Evolutionary conservation across 2,329 filamentous ascomycete genomes (phyloP), one percentile per base, ranked within the genome.

Genomic region (Dryadomyces quercivorus): DNA sequence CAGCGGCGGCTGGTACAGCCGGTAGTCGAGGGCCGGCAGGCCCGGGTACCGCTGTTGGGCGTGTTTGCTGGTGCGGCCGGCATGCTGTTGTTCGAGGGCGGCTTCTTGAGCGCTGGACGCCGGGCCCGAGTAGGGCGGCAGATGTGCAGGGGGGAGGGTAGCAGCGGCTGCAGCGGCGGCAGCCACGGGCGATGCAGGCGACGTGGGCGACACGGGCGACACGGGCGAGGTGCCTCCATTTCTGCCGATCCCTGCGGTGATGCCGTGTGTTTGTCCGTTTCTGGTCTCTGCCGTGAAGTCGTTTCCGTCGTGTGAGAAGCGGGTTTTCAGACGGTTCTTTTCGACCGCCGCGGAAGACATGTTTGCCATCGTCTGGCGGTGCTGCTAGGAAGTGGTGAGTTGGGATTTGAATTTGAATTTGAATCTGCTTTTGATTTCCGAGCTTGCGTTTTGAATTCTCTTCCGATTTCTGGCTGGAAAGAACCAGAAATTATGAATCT

Each of bases 1-100:
- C 38, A 75, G 67, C 5, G 74, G 72, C 16, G 75, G 77, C 7
- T 67, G 67, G 63, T 81, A 81, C 18, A 74, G 69, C n/a, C 70
- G 68, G 63, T 78, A 77, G 63, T 78, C 74, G 16, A 78, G 61
- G 21, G 62, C 62, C 1, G 75, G 75, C 6, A 78, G 69, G 7
- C 75, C 75, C 1, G 72, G 70, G 58, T 76, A 74, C 26, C 65
- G 66, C 45, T 68, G 50, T 18, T 43, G 21, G 16, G 3, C 1
- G 1, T 4, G 20, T 20, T 15, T 40, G 36, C 13, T 46, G 31
- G 15, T 55, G 42, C 61, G 57, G 16, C 58, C 57, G 20, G n/a
- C 42, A 6, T 36, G 18, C 54, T 55, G 49, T 55, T 61, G 49
- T 55, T 61, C 40, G 60, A 63, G 40, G 5, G 56, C 56, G 0